These are phyloP conservation scores for Triticum aestivum DNA, from an alignment of 176 grass and related monocot species.

Conservation along the genomic window IWGSC_CS_RefSeq_v2.1 NC_057799.1:29433488-29433987, in stretches of 20 bases:
- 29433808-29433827: slow-evolving; percentile 47
- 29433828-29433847: slow-evolving; percentile 30
- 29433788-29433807: slow-evolving; percentile 43
- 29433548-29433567: neutral
- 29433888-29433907: slow-evolving; percentile 33
- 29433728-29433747: slow-evolving; percentile 55
- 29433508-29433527: neutral
- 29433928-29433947: neutral
- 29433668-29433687: slow-evolving; percentile 18
- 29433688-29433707: slow-evolving; percentile 57
- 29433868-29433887: slow-evolving; percentile 49
- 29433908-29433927: neutral
- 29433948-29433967: neutral
- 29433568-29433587: slow-evolving; percentile 35
- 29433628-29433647: slow-evolving; percentile 34
- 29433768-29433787: slow-evolving; percentile 34
- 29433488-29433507: no score
- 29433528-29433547: neutral
- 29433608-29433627: slow-evolving; percentile 31
- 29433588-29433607: slow-evolving; percentile 41
- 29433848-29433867: slow-evolving; percentile 26
- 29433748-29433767: slow-evolving; percentile 51
- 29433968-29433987: no score
- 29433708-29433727: slow-evolving; percentile 53
- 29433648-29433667: slow-evolving; percentile 1